These are phyloP conservation scores for Reutealis trisperma DNA, from an alignment of 345 rosid species.

Conservation along the genomic window DNA sequence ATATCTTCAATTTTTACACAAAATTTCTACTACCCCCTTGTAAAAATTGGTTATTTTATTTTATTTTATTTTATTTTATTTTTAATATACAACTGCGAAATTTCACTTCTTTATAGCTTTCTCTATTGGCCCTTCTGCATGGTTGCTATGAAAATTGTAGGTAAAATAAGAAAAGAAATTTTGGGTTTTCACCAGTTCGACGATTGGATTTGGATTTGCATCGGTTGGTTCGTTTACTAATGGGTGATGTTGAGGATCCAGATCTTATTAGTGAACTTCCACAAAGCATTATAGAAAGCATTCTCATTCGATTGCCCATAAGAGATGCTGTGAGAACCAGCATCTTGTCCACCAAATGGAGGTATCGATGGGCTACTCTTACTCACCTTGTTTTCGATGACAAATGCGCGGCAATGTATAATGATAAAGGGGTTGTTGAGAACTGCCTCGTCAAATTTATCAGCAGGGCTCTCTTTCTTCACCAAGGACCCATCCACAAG, in stretches of 20 bases:
- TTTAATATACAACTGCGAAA: not conserved
- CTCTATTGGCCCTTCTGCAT: not conserved
- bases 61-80: not conserved
- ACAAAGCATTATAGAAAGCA: constrained; percentile 74
- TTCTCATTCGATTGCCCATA: constrained; percentile 63
- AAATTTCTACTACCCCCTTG: not conserved
- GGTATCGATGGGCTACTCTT: constrained; percentile 72
- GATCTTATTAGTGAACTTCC: constrained; percentile 78
- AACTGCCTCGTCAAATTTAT: constrained; percentile 59
- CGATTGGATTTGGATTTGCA: not conserved
- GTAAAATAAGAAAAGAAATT: not conserved
- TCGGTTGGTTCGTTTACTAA: not conserved
- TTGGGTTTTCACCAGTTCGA: not conserved
- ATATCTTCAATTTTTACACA: not conserved
- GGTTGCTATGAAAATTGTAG: not conserved
- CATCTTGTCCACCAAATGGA: constrained; percentile 76
- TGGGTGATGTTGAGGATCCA: constrained; percentile 43
- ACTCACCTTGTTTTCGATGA: constrained; percentile 79
- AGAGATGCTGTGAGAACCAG: constrained; percentile 81
- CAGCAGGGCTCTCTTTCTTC: constrained; percentile 69
- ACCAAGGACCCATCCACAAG: constrained; percentile 86
- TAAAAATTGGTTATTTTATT: not conserved
- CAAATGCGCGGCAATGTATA: constrained; percentile 39
- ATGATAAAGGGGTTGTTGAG: constrained; percentile 41
- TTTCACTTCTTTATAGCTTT: not conserved